Conservation (phyloP, 2,329 filamentous ascomycete genomes). For the Xylaria multiplex region DNA sequence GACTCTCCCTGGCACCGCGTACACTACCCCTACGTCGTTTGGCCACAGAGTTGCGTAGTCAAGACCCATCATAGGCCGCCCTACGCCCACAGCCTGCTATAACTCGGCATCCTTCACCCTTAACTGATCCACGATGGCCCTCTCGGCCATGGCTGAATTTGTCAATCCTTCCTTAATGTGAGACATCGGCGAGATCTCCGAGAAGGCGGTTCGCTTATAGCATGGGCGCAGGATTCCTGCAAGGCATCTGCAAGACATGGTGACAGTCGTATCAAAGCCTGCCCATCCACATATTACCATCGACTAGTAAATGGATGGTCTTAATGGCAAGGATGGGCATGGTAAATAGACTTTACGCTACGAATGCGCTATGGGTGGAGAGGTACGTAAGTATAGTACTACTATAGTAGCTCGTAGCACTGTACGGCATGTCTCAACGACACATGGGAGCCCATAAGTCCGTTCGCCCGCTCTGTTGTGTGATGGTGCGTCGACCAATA, state of each 20-base stretch:
- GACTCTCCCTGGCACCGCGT: slow-evolving; percentile 12
- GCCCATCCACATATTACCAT: slow-evolving; percentile 8
- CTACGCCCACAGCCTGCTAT: slow-evolving; percentile 12
- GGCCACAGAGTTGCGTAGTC: slow-evolving; percentile 9
- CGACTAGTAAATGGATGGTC: slow-evolving; percentile 14
- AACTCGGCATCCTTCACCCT: slow-evolving; percentile 5
- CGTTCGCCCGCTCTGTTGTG: not conserved
- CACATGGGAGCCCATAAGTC: slow-evolving; percentile 21
- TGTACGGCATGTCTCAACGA: not conserved
- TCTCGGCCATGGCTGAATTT: slow-evolving; percentile 22
- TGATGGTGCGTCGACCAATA: slow-evolving; percentile 3
- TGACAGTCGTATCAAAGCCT: slow-evolving; percentile 6
- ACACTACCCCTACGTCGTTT: slow-evolving; percentile 17
- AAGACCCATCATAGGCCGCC: not conserved
- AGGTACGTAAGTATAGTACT: slow-evolving; percentile 14
- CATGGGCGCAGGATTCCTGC: slow-evolving; percentile 16
- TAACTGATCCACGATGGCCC: slow-evolving; percentile 15
- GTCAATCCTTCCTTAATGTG: slow-evolving; percentile 2
- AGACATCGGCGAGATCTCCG: slow-evolving; percentile 16
- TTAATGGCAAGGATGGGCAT: slow-evolving; percentile 34
- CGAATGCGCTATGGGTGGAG: slow-evolving; percentile 32
- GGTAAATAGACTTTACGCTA: slow-evolving; percentile 44
- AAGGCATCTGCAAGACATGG: slow-evolving; percentile 30
- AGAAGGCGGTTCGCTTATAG: not conserved
- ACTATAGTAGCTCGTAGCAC: slow-evolving; percentile 12